Evolutionary conservation across 305 asterid species (phyloP).

Genomic region (Fraxinus platypoda): DNA sequence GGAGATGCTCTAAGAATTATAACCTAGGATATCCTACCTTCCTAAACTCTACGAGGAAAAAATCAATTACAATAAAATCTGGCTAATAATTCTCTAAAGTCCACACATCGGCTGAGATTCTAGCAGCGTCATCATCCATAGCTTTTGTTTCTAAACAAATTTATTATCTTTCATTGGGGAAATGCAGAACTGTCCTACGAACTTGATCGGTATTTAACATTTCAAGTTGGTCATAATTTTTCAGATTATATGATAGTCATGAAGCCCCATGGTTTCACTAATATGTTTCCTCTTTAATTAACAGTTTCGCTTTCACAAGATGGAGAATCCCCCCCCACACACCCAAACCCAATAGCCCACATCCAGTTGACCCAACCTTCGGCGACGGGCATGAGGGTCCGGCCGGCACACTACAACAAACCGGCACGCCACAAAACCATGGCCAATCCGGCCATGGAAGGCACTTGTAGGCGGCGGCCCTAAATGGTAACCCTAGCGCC

Average conservation of each 20-base stretch:
- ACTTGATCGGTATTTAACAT: neutral
- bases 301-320: too few species aligned
- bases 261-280: constrained; percentile 7
- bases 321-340: too few species aligned
- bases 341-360: too few species aligned
- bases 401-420: too few species aligned
- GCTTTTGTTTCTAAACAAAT: constrained; percentile 15
- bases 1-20: neutral
- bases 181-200: constrained; percentile 6
- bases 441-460: too few species aligned
- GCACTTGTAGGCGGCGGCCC: too few species aligned
- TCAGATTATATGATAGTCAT: constrained; percentile 11
- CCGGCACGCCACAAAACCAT: too few species aligned
- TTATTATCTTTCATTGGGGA: constrained; percentile 14
- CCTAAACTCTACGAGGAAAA: neutral
- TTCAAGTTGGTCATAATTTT: constrained; percentile 7
- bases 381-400: too few species aligned
- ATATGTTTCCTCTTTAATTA: constrained; percentile 20
- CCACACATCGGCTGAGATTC: neutral
- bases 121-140: neutral
- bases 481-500: too few species aligned
- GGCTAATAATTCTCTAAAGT: neutral
- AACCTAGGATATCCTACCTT: neutral
- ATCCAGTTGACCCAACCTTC: too few species aligned
- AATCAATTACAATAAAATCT: neutral